Percentiles rank a stretch among this genome's conserved stretches.
phyloP scores from a whole-genome alignment of 176 grass and related monocot genomes.

The Raddia guianensis region DNA sequence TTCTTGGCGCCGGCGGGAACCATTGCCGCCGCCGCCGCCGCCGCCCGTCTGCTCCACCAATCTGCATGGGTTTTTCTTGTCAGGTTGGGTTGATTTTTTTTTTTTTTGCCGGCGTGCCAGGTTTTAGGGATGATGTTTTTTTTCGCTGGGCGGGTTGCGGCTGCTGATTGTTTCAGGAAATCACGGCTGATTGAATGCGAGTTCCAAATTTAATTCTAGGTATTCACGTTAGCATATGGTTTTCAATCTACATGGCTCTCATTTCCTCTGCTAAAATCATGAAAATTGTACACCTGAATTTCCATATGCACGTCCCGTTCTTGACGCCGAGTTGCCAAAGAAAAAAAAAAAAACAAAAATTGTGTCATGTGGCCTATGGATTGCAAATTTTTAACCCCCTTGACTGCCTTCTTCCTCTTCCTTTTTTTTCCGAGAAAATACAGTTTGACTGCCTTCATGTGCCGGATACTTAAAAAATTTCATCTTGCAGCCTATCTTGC shows the following conservation, averaged over 20 bases:
- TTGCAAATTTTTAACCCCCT: slow-evolving; percentile 53
- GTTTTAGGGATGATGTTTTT: background rate
- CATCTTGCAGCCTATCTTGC: slow-evolving; percentile 35
- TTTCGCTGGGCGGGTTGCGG: too few relatives aligned
- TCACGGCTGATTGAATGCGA: background rate
- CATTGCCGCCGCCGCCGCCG: background rate
- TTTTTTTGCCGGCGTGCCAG: background rate
- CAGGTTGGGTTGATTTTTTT: background rate
- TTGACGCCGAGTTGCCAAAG: slow-evolving; percentile 16
- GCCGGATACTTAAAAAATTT: slow-evolving; percentile 31
- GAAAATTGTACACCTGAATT: background rate
- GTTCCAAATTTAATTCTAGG: background rate
- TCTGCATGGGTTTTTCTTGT: slow-evolving; percentile 1
- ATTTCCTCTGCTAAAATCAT: background rate
- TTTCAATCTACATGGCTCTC: too few relatives aligned
- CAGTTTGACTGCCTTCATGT: slow-evolving; percentile 60
- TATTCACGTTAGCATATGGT: background rate
- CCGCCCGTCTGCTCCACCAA: background rate
- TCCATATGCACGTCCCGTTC: slow-evolving; percentile 33
- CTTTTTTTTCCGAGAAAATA: background rate
- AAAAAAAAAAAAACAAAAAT: background rate
- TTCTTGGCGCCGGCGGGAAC: background rate
- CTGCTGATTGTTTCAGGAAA: background rate
- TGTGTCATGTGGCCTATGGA: slow-evolving; percentile 17
- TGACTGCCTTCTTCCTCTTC: slow-evolving; percentile 31